phyloP scores from a whole-genome alignment of 2,329 filamentous ascomycete species.

The Epichloe brachyelytri region DNA sequence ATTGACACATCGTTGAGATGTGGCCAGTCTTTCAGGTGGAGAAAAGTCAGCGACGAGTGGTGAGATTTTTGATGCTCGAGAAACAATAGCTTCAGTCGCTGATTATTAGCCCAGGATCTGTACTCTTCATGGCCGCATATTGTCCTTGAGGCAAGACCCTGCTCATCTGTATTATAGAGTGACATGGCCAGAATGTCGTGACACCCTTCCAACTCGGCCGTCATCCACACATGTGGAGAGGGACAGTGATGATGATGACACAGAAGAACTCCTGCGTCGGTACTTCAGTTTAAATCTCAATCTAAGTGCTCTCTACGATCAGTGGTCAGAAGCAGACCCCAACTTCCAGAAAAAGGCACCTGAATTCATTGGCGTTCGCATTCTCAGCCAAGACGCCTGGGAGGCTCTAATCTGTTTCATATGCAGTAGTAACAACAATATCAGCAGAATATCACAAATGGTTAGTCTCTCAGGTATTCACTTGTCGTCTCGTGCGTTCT shows the following conservation, averaged over 20 bases:
- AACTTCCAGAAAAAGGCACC: constrained; percentile 85
- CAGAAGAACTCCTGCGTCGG: constrained; percentile 58
- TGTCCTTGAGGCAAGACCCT: constrained; percentile 74
- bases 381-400: constrained; percentile 91
- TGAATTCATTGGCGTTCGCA: constrained; percentile 80
- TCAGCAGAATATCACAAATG: constrained; percentile 90
- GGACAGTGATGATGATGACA: constrained; percentile 44
- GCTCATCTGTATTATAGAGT: constrained; percentile 69
- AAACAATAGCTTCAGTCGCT: neutral
- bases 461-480: constrained; percentile 27
- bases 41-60: constrained; percentile 77
- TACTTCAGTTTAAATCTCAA: constrained; percentile 84
- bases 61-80: constrained; percentile 20
- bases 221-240: neutral
- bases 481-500: too few relatives aligned
- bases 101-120: constrained; percentile 47
- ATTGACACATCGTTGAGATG: constrained; percentile 91
- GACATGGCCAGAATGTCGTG: constrained; percentile 36
- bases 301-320: constrained; percentile 60
- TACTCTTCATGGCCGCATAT: constrained; percentile 69
- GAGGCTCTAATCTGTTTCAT: constrained; percentile 90
- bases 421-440: constrained; percentile 98
- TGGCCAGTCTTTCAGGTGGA: constrained; percentile 95
- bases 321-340: constrained; percentile 75
- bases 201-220: constrained; percentile 7